Evolutionary conservation across 2,329 filamentous ascomycete genomes (phyloP), one percentile per base, ranked within the genome.

Genomic region (Alternaria hordeiaustralica): DNA sequence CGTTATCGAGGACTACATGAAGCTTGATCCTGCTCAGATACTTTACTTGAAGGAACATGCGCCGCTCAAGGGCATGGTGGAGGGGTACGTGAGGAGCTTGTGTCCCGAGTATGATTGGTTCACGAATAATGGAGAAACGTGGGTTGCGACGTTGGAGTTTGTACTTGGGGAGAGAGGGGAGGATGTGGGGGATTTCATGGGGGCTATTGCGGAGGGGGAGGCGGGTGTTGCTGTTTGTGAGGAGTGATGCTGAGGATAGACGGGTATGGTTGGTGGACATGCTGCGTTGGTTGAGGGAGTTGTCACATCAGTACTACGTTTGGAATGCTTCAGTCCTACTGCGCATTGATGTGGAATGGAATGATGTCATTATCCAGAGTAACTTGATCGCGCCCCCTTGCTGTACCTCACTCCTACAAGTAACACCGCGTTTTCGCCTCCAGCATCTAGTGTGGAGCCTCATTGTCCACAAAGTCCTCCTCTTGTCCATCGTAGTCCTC

Each of bases 171-270:
- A 89, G 75, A 75, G 88, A 9, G 86, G 86, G 1, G 82, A 84
- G 49, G 83, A 87, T 66, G 74, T 84, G 7, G 80, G 79, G 33
- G 84, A 83, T 47, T 74, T 97, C 88, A 75, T 89, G 85, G 49
- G 88, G 81, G 65, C 91, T 84, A 59, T 90, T 88, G 75, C 89
- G 87, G 74, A 91, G 84, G 63, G 96, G 82, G 81, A 92, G 88
- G 70, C 92, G 88, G 66, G 97, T 82, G 78, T 97, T 64, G 82
- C 78, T 51, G 64, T 81, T 12, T 7, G 30, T 26, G 54, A 44
- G 50, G 47, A 54, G 46, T 53, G 46, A 28, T 3, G 21, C 4
- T 25, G 23, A 1, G 30, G 21, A 1, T 18, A n/a, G 30, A 36
- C 0, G 30, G 0, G 4, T 5, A 11, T 10, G 5, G 0, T 50